A percentile compares a stretch with the other conserved stretches of the same genome.
These are phyloP conservation scores for Sporothrix brasiliensis DNA, from an alignment of 2,329 filamentous ascomycete genomes.

Conservation along the genomic window DNA sequence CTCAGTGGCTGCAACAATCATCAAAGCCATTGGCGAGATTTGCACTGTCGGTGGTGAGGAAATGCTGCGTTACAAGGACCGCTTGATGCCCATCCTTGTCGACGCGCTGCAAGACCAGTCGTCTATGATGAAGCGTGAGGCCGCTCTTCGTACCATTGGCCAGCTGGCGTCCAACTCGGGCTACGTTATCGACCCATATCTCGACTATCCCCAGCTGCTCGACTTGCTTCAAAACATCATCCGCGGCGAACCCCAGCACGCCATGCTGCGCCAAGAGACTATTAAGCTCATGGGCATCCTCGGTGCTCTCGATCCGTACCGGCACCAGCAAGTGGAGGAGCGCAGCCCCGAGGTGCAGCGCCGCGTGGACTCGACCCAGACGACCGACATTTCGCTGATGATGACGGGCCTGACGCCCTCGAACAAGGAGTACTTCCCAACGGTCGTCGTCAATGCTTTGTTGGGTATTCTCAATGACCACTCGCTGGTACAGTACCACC, in stretches of 20 bases:
- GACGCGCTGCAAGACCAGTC: constrained; percentile 92
- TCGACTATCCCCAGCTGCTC: constrained; percentile 91
- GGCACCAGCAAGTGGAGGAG: constrained; percentile 90
- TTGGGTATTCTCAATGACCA: constrained; percentile 89
- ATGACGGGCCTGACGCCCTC: constrained; percentile 97
- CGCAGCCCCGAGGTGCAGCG: constrained; percentile 79
- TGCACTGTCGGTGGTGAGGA: constrained; percentile 92
- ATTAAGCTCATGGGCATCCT: constrained; percentile 96
- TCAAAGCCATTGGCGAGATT: constrained; percentile 91
- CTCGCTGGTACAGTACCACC: constrained; percentile 88
- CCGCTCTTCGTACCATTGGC: constrained; percentile 85
- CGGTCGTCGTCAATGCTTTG: constrained; percentile 93
- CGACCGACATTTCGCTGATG: constrained; percentile 95
- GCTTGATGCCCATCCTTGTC: constrained; percentile 93
- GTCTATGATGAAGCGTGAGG: constrained; percentile 85
- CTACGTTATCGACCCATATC: constrained; percentile 95
- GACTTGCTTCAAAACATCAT: constrained; percentile 93
- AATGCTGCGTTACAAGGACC: constrained; percentile 88
- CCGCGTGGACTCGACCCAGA: constrained; percentile 62
- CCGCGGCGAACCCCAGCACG: constrained; percentile 82
- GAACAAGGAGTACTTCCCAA: constrained; percentile 97
- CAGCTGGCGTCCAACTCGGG: constrained; percentile 94
- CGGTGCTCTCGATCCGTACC: constrained; percentile 93
- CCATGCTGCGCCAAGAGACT: constrained; percentile 84
- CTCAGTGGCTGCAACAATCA: constrained; percentile 89